These are phyloP conservation scores for Scedosporium aurantiacum DNA, from an alignment of 2,329 filamentous ascomycete species.

Conservation along the genomic window DNA sequence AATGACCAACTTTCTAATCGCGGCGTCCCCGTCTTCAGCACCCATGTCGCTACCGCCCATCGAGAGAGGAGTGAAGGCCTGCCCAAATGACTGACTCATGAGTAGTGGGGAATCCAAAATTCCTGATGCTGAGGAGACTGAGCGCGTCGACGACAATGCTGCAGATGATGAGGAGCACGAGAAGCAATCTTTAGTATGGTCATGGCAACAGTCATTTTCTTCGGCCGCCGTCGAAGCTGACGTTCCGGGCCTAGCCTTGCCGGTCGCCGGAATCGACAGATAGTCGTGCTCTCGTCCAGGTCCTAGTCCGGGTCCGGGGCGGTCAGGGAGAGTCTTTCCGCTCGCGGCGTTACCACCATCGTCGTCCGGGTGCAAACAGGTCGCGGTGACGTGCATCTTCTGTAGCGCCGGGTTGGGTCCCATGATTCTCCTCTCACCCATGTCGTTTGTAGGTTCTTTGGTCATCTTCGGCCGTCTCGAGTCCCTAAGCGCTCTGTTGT, in stretches of 20 bases:
- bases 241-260: not conserved
- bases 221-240: not conserved
- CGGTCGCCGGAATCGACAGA: not conserved
- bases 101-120: not conserved
- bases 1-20: not conserved
- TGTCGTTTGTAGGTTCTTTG: not conserved
- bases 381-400: not conserved
- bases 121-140: slow-evolving; percentile 1
- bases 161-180: slow-evolving; percentile 3
- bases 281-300: not conserved
- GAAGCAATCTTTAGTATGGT: not conserved
- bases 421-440: not conserved
- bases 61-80: slow-evolving; percentile 3
- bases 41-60: slow-evolving; percentile 1
- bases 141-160: slow-evolving; percentile 1
- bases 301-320: not conserved
- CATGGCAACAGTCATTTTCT: not conserved
- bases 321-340: not conserved
- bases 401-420: not conserved
- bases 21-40: not conserved
- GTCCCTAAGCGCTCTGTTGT: not conserved
- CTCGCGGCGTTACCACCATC: not conserved
- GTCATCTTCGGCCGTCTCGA: not conserved
- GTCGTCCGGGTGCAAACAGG: not conserved
- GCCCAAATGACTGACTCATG: not conserved